Evolutionary conservation across 768 basidiomycete species (phyloP), one percentile per base, ranked within the genome.

Genomic region (Jaapia argillacea): DNA sequence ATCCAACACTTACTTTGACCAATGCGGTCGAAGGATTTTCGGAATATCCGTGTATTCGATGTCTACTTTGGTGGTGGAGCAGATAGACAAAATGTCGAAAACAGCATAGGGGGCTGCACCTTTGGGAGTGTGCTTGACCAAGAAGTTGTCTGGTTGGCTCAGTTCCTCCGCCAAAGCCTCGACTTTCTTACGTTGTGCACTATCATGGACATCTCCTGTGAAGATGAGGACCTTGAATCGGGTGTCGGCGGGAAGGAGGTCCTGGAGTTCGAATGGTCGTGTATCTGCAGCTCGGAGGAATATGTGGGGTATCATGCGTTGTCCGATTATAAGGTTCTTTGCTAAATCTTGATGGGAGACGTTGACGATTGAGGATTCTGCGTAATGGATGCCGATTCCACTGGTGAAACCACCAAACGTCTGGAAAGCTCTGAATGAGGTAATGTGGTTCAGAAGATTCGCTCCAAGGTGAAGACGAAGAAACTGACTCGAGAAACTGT

Each of bases 201-300:
- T 10, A 38, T 72, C 60, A 10, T 10, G 10, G 16, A 10, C 10
- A 16, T 33, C 28, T 4, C 73, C 74, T 0, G 54, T 50, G 51
- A 75, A 76, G n/a, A 72, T 47, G 40, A 77, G 45, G 18, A 77
- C 24, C 46, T 75, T 71, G 60, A 69, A 77, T 33, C 70, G 64
- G 39, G 62, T 61, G 53, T 77, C 69, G 2, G 70, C 58, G 1
- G 65, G 66, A 38, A 73, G 58, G n/a, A 70, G 56, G 50, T 75
- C 75, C 36, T 75, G 75, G 7, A 77, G 54, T 47, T 78, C 68
- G 46, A 57, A 60, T 21, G 72, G 66, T 10, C 63, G 59, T n/a
- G 63, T 62, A 44, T 75, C 74, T 20, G 70, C 71, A 0, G 61
- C 66, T 7, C 71, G 61, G 24, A 77, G 54, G 45, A 75, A 65